These are phyloP conservation scores for Leccinum arenicola DNA, from an alignment of 768 basidiomycete genomes.

Conservation along the genomic window DNA sequence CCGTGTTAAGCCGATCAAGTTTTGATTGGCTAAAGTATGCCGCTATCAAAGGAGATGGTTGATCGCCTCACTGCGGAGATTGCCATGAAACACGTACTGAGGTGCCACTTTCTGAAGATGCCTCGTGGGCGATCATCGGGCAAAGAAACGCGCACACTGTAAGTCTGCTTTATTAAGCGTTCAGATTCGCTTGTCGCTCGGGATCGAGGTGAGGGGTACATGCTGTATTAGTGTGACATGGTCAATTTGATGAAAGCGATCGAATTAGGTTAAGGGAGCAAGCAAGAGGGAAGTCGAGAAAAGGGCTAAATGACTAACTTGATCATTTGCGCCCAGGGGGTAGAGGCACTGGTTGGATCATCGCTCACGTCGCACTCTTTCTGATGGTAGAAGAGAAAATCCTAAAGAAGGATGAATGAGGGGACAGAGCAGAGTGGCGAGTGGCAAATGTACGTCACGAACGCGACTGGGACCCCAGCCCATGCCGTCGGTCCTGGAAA, in stretches of 20 bases:
- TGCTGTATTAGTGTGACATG: slow-evolving; percentile 22
- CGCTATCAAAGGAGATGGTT: slow-evolving; percentile 41
- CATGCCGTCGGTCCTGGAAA: background rate
- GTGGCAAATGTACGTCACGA: slow-evolving; percentile 37
- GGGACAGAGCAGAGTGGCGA: background rate
- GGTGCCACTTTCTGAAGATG: slow-evolving; percentile 49
- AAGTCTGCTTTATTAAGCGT: slow-evolving; percentile 54
- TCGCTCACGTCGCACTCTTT: slow-evolving; percentile 41
- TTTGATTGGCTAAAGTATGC: slow-evolving; percentile 83
- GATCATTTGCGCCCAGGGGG: slow-evolving; percentile 76
- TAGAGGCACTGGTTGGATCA: slow-evolving; percentile 46
- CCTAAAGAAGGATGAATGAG: slow-evolving; percentile 31
- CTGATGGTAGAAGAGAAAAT: slow-evolving; percentile 57
- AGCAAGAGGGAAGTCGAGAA: slow-evolving; percentile 20
- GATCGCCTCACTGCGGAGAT: slow-evolving; percentile 25
- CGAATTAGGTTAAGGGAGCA: slow-evolving; percentile 32
- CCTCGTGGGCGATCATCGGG: slow-evolving; percentile 42
- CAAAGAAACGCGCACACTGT: slow-evolving; percentile 48
- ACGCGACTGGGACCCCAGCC: slow-evolving; percentile 52
- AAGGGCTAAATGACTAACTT: slow-evolving; percentile 40
- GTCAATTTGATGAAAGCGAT: slow-evolving; percentile 17
- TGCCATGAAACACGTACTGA: slow-evolving; percentile 41
- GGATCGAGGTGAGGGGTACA: slow-evolving; percentile 40
- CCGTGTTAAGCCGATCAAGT: slow-evolving; percentile 65
- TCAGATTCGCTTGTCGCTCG: slow-evolving; percentile 38